Percentiles rank a stretch among this genome's conserved stretches.
phyloP scores from a whole-genome alignment of 345 rosid species.

The Fremontodendron californicum region DNA sequence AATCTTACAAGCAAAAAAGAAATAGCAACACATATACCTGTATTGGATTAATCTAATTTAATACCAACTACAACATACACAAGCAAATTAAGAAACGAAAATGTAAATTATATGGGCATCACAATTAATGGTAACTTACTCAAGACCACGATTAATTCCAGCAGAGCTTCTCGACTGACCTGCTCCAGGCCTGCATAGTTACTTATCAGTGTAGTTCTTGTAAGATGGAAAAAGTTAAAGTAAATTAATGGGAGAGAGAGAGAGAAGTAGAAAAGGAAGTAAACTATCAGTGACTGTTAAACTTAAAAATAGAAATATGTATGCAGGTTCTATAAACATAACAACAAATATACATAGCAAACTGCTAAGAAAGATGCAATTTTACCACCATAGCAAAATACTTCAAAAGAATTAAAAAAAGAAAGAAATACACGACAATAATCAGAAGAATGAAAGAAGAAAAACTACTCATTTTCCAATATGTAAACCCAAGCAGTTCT shows the following conservation, averaged over 20 bases:
- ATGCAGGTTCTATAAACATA: background rate
- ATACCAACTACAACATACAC: no score
- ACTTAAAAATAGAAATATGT: background rate
- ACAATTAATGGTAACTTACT: conserved; percentile 32
- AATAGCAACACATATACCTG: no score
- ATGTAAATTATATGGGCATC: background rate
- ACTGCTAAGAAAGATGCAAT: background rate
- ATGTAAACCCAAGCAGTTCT: background rate
- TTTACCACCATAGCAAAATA: background rate
- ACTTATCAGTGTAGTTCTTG: conserved; percentile 9
- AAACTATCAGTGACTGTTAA: background rate
- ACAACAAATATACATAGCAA: background rate
- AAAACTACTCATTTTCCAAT: background rate
- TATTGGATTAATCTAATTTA: no score
- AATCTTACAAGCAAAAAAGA: background rate
- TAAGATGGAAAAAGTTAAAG: background rate
- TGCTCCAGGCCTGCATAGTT: conserved; percentile 48
- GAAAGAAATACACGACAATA: background rate
- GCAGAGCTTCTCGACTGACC: conserved; percentile 35
- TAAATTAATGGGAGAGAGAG: background rate
- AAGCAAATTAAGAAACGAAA: background rate
- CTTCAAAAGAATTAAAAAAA: background rate
- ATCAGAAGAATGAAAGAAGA: background rate
- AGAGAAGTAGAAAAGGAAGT: background rate
- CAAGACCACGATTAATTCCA: conserved; percentile 33